phyloP scores from a whole-genome alignment of 179 eudicot species.

The Amaranthus tricolor region DNA sequence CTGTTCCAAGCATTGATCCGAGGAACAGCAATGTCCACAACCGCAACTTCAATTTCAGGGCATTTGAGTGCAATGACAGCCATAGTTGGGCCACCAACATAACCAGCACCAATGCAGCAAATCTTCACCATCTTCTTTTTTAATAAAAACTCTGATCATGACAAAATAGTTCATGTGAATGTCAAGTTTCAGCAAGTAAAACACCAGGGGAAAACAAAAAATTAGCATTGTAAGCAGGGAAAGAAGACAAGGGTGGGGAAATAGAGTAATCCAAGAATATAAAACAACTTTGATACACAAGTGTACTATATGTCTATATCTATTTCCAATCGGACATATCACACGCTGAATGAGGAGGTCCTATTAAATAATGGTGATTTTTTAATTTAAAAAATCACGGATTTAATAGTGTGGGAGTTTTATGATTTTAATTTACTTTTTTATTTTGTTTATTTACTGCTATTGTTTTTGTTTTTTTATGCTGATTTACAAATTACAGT shows the following conservation, averaged over 20 bases:
- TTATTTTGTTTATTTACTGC: too few relatives aligned
- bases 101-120: conserved; percentile 57
- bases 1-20: conserved; percentile 57
- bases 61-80: conserved; percentile 54
- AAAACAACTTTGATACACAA: background rate
- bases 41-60: conserved; percentile 50
- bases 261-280: conserved; percentile 5
- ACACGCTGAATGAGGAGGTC: too few relatives aligned
- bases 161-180: background rate
- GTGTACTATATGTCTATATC: background rate
- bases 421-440: too few relatives aligned
- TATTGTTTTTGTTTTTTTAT: too few relatives aligned
- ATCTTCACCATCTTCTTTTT: conserved; percentile 48
- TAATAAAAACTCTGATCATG: conserved; percentile 8
- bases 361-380: too few relatives aligned
- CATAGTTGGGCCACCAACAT: conserved; percentile 57
- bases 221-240: background rate
- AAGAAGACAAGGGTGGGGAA: background rate
- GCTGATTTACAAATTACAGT: too few relatives aligned
- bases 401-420: too few relatives aligned
- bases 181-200: background rate
- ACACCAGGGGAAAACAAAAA: background rate
- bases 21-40: conserved; percentile 43
- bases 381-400: too few relatives aligned
- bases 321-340: background rate